Percentiles rank a stretch among this genome's conserved stretches.
Conservation (phyloP, 1,284 basidiomycete genomes). For the Sphagnurus paluster region DNA sequence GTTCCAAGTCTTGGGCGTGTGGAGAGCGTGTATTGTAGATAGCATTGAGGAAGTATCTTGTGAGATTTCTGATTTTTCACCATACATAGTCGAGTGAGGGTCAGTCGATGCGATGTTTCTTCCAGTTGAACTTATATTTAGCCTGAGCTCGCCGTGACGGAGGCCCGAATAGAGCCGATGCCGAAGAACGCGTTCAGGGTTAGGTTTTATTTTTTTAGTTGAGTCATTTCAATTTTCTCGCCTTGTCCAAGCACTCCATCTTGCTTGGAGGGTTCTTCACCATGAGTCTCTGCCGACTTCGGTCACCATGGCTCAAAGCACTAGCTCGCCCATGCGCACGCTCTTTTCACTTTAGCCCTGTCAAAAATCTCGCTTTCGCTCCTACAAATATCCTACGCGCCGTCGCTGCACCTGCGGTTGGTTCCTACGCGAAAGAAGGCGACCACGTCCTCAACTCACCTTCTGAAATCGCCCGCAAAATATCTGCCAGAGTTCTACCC, state of each 20-base stretch:
- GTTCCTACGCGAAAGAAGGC: constrained; percentile 67
- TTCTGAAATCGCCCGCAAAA: constrained; percentile 87
- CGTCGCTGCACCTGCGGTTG: constrained; percentile 79
- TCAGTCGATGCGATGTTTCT: no score
- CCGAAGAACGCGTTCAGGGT: constrained; percentile 19
- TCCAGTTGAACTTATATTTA: no score
- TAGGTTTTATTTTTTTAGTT: constrained; percentile 21
- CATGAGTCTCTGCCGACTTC: constrained; percentile 42
- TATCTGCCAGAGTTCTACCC: constrained; percentile 90
- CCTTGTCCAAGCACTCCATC: constrained; percentile 6
- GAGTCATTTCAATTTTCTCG: constrained; percentile 21
- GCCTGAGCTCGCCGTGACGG: neutral
- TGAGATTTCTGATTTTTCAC: no score
- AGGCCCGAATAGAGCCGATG: constrained; percentile 13
- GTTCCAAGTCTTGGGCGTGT: no score
- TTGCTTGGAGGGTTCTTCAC: constrained; percentile 21
- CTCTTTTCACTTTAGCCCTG: constrained; percentile 32
- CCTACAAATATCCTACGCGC: constrained; percentile 52
- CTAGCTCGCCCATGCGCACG: constrained; percentile 28
- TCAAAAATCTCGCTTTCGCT: constrained; percentile 34
- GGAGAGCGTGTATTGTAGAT: no score
- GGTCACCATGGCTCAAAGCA: constrained; percentile 32
- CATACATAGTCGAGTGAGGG: no score
- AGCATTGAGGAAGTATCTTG: no score
- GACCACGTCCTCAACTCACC: constrained; percentile 89